Base-by-base conservation (phyloP, 345 rosid genomes). In the Pelargonium nanum region DNA sequence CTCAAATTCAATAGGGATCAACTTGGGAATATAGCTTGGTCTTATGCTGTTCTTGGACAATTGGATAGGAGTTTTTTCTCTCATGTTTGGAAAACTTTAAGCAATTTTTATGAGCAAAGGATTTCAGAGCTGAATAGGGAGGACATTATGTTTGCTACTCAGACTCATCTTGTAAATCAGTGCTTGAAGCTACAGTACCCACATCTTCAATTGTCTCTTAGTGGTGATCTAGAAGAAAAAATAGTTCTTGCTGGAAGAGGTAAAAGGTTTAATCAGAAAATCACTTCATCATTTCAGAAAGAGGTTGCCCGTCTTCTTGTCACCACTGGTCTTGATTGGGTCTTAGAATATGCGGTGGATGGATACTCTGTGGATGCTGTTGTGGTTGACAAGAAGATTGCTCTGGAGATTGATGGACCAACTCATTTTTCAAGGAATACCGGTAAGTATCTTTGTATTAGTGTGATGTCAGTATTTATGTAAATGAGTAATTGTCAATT, bases 1-100 rank as follows among this genome's bases (percentile, higher is more conserved):
- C 88, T 93, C 61, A 77, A 75, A 67, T 81, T 87, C 24, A 83
- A 74, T 69, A 78, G 94, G 65, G 86, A 87, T 72, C 96, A 93
- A 76, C 88, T 93, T 1, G 96, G 97, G 25, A 89, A 85, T 70
- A 69, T 89, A 69, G 94, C 99, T 59, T 93, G 99, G 99, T 93
- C 99, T 26, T 89, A 87, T 75, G 94, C 97, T 67, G 96, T 85
- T 72, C 85, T 89, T 50, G 91, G 90, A 44, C 84, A 79, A 66
- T 9, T 87, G 72, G 81, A 85, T 54, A 78, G 79, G 12, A 62
- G 67, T 57, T 93, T 87, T 82, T 93, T 89, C 69, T 75, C 84
- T 40, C 80, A 74, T 60, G 62, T 78, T 45, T 93, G 97, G 99
- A 80, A 70, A 63, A 62, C 74, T 28, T 68, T 85, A 58, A 70